Evolutionary conservation across 495 filamentous ascomycete species (phyloP).

Genomic region (Lophiostoma macrostomum): DNA sequence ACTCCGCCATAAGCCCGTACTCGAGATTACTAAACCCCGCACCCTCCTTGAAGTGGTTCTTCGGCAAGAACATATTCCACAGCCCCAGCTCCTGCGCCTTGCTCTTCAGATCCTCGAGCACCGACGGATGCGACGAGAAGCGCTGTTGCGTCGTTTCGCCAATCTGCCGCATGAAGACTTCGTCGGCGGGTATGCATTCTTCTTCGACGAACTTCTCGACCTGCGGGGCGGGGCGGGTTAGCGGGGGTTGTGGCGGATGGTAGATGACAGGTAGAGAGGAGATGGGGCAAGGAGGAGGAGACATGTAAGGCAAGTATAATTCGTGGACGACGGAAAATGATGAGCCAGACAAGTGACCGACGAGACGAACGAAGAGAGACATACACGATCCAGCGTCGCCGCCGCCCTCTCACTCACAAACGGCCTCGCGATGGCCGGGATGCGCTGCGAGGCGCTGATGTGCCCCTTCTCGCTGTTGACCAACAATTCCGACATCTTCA

Average conservation of each 20-base stretch:
- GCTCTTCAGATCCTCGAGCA: slow-evolving; percentile 85
- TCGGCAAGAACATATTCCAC: slow-evolving; percentile 98
- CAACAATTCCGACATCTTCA: slow-evolving; percentile 32
- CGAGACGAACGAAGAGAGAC: too few relatives aligned
- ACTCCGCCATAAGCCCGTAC: slow-evolving; percentile 47
- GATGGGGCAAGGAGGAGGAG: too few relatives aligned
- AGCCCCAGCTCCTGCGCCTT: slow-evolving; percentile 81
- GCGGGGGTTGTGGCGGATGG: not conserved
- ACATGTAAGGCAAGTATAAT: too few relatives aligned
- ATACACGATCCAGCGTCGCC: slow-evolving; percentile 66
- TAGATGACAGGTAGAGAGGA: too few relatives aligned
- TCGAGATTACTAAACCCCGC: slow-evolving; percentile 55
- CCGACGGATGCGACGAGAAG: slow-evolving; percentile 72
- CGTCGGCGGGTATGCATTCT: slow-evolving; percentile 81
- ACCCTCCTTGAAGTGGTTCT: slow-evolving; percentile 89
- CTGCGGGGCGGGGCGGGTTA: slow-evolving; percentile 37
- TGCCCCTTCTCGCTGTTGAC: slow-evolving; percentile 32
- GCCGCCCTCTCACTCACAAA: slow-evolving; percentile 76
- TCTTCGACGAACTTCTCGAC: slow-evolving; percentile 96
- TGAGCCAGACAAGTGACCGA: too few relatives aligned
- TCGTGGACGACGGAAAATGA: too few relatives aligned
- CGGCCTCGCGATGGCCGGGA: slow-evolving; percentile 42
- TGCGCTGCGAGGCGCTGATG: slow-evolving; percentile 35
- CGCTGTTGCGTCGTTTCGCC: slow-evolving; percentile 64
- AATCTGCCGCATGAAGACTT: slow-evolving; percentile 73